Evolutionary conservation across 257 asterid genomes (phyloP), one percentile per base, ranked within the genome.

Genomic region (Ophiorrhiza pumila): DNA sequence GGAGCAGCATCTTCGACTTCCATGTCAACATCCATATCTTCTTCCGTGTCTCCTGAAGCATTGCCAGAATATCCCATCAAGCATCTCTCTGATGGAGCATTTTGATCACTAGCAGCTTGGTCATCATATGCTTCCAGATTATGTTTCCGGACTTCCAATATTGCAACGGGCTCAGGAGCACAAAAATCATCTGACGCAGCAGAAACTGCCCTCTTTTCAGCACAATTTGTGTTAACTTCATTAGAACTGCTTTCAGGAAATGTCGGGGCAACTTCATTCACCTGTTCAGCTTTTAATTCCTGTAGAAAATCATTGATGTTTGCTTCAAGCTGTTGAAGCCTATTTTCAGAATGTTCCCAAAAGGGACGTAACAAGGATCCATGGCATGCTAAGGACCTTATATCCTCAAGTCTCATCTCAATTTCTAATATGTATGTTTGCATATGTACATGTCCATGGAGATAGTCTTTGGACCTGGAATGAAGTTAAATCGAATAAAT

Each of bases 1-100:
- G 93, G 79, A 77, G 71, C 75, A 32, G 87, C 64, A 57, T 91
- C 99, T 79, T 94, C 99, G 72, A 94, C 95, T 85, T 94, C 99
- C 99, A 94, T 90, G 83, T 94, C 99, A 71, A 94, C 89, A 74
- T 94, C 99, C 99, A 94, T 94, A 81, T 94, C 97, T 49, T 83
- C 88, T 46, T 91, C 98, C 75, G 69, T 78, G 52, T 53, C 81
- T 55, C 78, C 80, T 20, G 78, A 49, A 66, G 63, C 80, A 42
- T 73, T 69, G 69, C 35, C 74, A 73, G 81, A 69, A 76, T 13
- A 55, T 50, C 75, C 66, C 14, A 50, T 14, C 0, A 35, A 65
- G 83, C 53, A 25, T 50, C 39, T 68, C 70, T 47, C 64, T 2
- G 71, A 73, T 47, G 86, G 32, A n/a, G 52, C 69, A 58, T 69